Percentiles rank a stretch among this genome's conserved stretches.
Conservation (phyloP, 495 filamentous ascomycete genomes). For the Xeromyces bisporus region DNA sequence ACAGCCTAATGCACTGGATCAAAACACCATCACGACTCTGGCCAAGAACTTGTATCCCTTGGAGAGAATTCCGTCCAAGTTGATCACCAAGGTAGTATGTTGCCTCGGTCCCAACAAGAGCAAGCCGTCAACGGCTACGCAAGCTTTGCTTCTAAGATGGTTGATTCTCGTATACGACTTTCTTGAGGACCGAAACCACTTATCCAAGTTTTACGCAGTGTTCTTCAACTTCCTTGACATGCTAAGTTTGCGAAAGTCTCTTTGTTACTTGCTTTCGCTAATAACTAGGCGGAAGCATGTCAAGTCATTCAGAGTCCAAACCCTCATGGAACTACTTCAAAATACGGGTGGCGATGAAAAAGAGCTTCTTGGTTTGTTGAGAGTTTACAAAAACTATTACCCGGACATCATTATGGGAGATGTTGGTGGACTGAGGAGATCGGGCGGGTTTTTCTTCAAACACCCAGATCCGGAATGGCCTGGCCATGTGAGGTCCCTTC, state of each 20-base stretch:
- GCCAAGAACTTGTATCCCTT: conserved; percentile 63
- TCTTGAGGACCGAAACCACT: conserved; percentile 43
- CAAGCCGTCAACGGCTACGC: conserved; percentile 58
- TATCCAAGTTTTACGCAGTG: conserved; percentile 59
- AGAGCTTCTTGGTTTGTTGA: conserved; percentile 57
- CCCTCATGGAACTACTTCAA: conserved; percentile 43
- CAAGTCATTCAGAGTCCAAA: conserved; percentile 66
- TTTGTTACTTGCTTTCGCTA: conserved; percentile 72
- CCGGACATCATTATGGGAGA: conserved; percentile 74
- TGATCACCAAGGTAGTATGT: conserved; percentile 51
- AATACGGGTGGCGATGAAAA: conserved; percentile 43
- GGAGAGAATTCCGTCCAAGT: conserved; percentile 38
- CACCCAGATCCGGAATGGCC: conserved; percentile 70
- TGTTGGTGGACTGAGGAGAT: conserved; percentile 22
- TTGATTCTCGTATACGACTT: conserved; percentile 61
- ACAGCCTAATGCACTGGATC: conserved; percentile 51
- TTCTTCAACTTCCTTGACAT: conserved; percentile 77
- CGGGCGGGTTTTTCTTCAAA: conserved; percentile 30
- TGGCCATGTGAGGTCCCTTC: conserved; percentile 46
- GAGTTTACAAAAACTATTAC: conserved; percentile 77
- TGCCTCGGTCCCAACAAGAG: conserved; percentile 60
- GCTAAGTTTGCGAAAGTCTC: conserved; percentile 32
- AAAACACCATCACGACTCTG: conserved; percentile 46
- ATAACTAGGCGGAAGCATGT: conserved; percentile 81
- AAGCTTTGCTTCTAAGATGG: conserved; percentile 59